Conservation (phyloP, 805 yeast genomes). For the Candida silvatica region DNA sequence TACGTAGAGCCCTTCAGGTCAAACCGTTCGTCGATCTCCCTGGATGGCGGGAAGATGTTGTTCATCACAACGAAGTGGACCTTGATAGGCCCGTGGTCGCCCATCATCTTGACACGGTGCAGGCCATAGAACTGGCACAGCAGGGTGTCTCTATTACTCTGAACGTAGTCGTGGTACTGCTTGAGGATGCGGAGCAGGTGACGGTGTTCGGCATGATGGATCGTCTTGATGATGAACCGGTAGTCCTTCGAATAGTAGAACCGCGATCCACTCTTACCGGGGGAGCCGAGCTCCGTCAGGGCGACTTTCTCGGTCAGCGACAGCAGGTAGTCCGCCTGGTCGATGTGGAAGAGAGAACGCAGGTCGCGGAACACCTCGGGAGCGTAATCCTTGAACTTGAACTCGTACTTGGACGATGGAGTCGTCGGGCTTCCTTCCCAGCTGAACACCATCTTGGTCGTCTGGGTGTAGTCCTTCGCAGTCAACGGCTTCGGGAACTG, state of each 20-base stretch:
- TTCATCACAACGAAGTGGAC: constrained; percentile 96
- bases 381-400: constrained; percentile 92
- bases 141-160: constrained; percentile 77
- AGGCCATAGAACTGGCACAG: constrained; percentile 95
- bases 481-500: constrained; percentile 70
- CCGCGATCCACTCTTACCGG: constrained; percentile 95
- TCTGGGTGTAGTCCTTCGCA: constrained; percentile 60
- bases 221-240: constrained; percentile 90
- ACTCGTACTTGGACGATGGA: constrained; percentile 91
- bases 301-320: constrained; percentile 91
- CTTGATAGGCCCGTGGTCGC: constrained; percentile 39
- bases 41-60: constrained; percentile 89
- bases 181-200: constrained; percentile 67
- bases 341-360: constrained; percentile 72
- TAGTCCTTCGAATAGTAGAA: constrained; percentile 93
- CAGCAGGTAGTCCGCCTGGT: constrained; percentile 91
- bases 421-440: constrained; percentile 80
- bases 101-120: constrained; percentile 87
- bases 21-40: constrained; percentile 75
- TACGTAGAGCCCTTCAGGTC: constrained; percentile 91
- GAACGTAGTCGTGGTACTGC: constrained; percentile 75
- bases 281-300: constrained; percentile 85
- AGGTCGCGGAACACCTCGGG: constrained; percentile 91
- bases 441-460: constrained; percentile 80
- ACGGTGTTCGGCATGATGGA: constrained; percentile 86